Conservation (phyloP, 1,284 basidiomycete genomes). For the Coniferiporia weirii region DNA sequence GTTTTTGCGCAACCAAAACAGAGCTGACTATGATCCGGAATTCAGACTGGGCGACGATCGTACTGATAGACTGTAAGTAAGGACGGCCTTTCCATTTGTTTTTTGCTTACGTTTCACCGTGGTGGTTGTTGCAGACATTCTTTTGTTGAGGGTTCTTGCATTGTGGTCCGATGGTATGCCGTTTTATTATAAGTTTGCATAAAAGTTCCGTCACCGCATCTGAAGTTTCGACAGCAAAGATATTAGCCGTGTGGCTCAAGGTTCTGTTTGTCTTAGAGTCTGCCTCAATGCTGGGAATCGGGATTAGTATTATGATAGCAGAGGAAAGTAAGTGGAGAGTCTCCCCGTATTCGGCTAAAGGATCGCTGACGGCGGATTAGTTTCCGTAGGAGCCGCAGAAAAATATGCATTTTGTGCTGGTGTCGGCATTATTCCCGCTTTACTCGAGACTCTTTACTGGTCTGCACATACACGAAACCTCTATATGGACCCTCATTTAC, state of each 20-base stretch:
- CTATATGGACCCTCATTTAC: too few species aligned
- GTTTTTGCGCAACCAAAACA: neutral
- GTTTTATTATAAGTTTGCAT: neutral
- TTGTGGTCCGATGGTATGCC: neutral
- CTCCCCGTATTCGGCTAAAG: too few species aligned
- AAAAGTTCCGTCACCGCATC: neutral
- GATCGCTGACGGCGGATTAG: too few species aligned
- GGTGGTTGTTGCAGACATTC: neutral
- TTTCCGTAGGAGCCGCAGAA: neutral
- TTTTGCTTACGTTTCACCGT: neutral
- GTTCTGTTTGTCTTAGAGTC: neutral
- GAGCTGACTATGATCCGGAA: too few species aligned
- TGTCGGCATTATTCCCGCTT: neutral
- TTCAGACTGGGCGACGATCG: neutral
- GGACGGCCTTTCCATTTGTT: neutral
- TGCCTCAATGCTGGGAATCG: neutral
- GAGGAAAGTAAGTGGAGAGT: too few species aligned
- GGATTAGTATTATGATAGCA: too few species aligned
- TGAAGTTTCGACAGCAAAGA: neutral
- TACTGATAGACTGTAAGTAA: conserved; percentile 4
- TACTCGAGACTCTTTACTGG: neutral
- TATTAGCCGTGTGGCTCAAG: neutral
- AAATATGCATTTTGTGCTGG: neutral
- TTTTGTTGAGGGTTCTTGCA: conserved; percentile 2
- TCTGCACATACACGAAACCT: neutral